These are phyloP conservation scores for Brassica nigra DNA, from an alignment of 345 rosid genomes.

Conservation along the genomic window DNA sequence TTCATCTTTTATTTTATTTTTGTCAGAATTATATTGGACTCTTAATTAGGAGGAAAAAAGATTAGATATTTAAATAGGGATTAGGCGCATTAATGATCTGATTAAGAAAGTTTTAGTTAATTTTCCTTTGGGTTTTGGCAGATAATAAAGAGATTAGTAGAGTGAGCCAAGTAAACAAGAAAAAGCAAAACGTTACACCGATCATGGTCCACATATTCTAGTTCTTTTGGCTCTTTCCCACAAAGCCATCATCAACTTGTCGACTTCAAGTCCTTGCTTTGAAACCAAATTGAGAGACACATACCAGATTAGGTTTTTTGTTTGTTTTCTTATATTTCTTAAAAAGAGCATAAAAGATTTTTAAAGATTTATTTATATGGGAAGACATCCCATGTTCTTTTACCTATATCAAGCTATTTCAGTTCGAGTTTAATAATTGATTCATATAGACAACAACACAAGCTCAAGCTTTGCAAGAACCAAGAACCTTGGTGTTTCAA, in stretches of 20 bases:
- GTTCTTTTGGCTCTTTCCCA: slow-evolving; percentile 4
- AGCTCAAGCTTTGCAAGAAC: slow-evolving; percentile 3
- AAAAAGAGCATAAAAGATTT: neutral
- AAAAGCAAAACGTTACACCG: slow-evolving; percentile 19
- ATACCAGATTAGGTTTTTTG: neutral
- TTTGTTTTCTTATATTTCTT: neutral
- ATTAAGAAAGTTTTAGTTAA: slow-evolving; percentile 28
- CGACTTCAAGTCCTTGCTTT: slow-evolving; percentile 23
- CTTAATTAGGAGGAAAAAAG: neutral
- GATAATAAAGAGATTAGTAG: slow-evolving; percentile 5
- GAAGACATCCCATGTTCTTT: slow-evolving; percentile 1
- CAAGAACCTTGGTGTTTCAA: neutral
- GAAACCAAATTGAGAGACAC: slow-evolving; percentile 27
- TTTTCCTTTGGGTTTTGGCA: slow-evolving; percentile 24
- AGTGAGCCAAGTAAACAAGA: slow-evolving; percentile 22
- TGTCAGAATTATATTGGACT: neutral
- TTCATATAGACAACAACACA: slow-evolving; percentile 14
- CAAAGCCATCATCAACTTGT: slow-evolving; percentile 19
- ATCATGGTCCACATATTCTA: slow-evolving; percentile 23
- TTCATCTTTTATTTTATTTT: neutral
- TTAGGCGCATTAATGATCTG: slow-evolving; percentile 22
- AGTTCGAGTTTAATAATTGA: neutral
- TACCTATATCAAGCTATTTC: neutral
- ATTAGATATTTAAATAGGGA: slow-evolving; percentile 14
- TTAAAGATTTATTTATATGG: neutral